A percentile compares a stretch with the other conserved stretches of the same genome.
phyloP scores from a whole-genome alignment of 208 protist species.

The Acanthamoeba culbertsoni region DNA sequence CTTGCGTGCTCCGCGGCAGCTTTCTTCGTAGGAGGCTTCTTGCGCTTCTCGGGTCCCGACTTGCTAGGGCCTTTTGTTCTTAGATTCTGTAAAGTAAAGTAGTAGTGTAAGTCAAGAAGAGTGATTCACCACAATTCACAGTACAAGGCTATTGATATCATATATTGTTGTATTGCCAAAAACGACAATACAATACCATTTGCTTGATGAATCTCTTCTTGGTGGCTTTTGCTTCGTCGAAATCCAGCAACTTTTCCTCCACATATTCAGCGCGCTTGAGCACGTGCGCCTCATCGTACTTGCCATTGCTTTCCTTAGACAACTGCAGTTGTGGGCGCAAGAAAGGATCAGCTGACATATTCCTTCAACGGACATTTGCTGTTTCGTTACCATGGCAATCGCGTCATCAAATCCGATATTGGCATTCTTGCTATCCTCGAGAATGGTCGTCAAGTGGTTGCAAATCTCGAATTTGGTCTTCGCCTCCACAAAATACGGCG shows the following conservation, averaged over 20 bases:
- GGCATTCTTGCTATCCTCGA: background rate
- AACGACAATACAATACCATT: no score
- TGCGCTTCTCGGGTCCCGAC: no score
- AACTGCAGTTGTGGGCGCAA: background rate
- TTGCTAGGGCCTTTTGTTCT: no score
- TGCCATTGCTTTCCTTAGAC: background rate
- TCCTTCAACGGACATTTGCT: background rate
- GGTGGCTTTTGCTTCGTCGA: background rate
- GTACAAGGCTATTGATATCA: no score
- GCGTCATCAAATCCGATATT: background rate
- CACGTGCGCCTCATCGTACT: background rate
- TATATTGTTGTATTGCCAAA: no score
- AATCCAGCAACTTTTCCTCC: background rate
- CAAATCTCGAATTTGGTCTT: background rate
- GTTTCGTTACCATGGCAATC: background rate
- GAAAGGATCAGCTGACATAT: no score
- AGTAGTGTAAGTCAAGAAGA: no score
- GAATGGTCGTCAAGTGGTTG: background rate
- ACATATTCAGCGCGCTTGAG: background rate
- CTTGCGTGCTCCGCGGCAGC: no score
- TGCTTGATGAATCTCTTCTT: background rate
- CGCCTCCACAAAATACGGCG: background rate
- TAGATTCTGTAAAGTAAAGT: no score
- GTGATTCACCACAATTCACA: no score
- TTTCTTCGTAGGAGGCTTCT: no score